Evolutionary conservation across 345 rosid genomes (phyloP).

Genomic region (Clarkia xantiana): DNA sequence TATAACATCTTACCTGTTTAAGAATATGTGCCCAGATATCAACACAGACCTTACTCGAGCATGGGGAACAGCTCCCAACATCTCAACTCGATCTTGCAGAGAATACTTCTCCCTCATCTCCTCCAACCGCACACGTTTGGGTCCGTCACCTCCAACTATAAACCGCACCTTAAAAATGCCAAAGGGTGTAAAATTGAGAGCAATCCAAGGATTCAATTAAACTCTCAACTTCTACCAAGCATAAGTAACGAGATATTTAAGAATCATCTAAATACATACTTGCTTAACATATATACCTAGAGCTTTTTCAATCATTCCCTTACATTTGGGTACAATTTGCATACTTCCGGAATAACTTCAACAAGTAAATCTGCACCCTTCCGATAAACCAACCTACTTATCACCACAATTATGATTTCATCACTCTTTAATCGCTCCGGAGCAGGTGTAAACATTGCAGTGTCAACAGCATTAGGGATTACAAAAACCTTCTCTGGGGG

Average conservation of each 20-base stretch:
- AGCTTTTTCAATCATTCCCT: constrained; percentile 12
- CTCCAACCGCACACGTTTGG: constrained; percentile 74
- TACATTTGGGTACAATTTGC: constrained; percentile 60
- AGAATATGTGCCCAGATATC: constrained; percentile 73
- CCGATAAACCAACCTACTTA: constrained; percentile 90
- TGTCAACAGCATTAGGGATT: constrained; percentile 96
- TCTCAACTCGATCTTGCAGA: constrained; percentile 88
- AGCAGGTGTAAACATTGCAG: constrained; percentile 91
- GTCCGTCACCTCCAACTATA: constrained; percentile 92
- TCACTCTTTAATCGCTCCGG: constrained; percentile 29
- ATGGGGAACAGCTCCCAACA: constrained; percentile 90
- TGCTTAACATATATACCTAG: no score
- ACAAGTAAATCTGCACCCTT: constrained; percentile 95
- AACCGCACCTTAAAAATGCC: constrained; percentile 53
- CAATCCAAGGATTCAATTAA: no score
- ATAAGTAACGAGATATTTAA: no score
- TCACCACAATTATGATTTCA: constrained; percentile 71
- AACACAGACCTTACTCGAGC: constrained; percentile 69
- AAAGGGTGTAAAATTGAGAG: background rate
- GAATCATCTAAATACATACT: no score
- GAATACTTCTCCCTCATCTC: constrained; percentile 98
- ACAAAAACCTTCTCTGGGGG: constrained; percentile 76
- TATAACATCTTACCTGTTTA: constrained; percentile 36
- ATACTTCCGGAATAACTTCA: constrained; percentile 89
- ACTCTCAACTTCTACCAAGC: no score